Base-by-base conservation (phyloP, 1,139 yeast species). In the Arxiozyma slooffiae region DNA sequence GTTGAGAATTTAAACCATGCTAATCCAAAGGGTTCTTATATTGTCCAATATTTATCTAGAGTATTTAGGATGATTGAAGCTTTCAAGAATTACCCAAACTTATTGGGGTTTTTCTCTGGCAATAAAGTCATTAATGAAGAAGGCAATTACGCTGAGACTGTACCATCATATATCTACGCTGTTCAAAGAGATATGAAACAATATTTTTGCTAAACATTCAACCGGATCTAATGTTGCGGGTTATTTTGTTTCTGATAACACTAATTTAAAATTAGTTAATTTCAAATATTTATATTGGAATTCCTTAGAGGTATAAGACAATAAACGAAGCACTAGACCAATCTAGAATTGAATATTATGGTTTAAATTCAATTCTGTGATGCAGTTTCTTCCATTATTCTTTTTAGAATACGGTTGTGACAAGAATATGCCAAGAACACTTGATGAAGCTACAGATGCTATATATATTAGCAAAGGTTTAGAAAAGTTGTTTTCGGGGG, bases 81-180 rank as follows among this genome's bases (percentile, higher is more conserved):
- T 52, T 85, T 90, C 71, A 80, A 82, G 62, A 76, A 80, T 60
- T 90, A 86, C 70, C 82, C 95, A 52, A 90, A 90, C 66, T 76
- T 87, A 16, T 71, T 89, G 55, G 97, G 96, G n/a, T 88, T 88
- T 73, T 83, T 90, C 65, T 81, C 95, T 44, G 97, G 97, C 63
- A 90, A 90, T 67, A 97, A 90, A 73, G 85, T 90, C 53, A 82
- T 92, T 62, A 89, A 90, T 68, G 90, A 89, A 59, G 82, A 75
- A 48, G 73, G 77, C 23, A 79, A 94, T 38, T 68, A 65, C 52
- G 96, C 97, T 3, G 56, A 61, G 3, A 68, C 67, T 11, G 76
- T 80, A 46, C 86, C 88, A 41, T 76, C 73, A 48, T 90, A 85
- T 64, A 79, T 90, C 55, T 83, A 94, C 68, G 97, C 97, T 44